These are phyloP conservation scores for Candida yuanshanica DNA, from an alignment of 805 yeast species.

Conservation along the genomic window DNA sequence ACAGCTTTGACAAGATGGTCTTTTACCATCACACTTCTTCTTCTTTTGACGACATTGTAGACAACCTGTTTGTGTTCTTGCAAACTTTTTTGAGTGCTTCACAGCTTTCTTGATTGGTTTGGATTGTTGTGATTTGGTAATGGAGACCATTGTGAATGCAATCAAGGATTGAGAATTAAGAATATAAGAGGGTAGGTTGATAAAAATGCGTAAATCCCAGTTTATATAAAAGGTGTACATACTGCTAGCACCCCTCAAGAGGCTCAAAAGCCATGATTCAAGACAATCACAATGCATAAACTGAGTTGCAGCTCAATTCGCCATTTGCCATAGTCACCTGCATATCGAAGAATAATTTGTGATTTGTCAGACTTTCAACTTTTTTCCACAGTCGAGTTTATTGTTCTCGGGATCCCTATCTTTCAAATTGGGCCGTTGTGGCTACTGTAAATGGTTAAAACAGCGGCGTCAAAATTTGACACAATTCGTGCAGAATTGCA, in stretches of 20 bases:
- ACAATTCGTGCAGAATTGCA: constrained; percentile 1
- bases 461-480: constrained; percentile 3
- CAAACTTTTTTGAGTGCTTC: constrained; percentile 23
- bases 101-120: constrained; percentile 8
- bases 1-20: constrained; percentile 23
- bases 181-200: no score
- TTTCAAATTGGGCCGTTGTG: constrained; percentile 1
- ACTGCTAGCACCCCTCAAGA: no score
- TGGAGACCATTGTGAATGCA: neutral
- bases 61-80: constrained; percentile 25
- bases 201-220: neutral
- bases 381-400: neutral
- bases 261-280: neutral
- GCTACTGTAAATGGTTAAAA: constrained; percentile 1
- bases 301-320: no score
- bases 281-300: no score
- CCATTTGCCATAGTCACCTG: neutral
- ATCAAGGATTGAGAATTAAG: no score
- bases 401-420: neutral
- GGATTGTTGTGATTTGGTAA: neutral
- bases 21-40: constrained; percentile 26
- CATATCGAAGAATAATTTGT: neutral
- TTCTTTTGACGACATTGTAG: constrained; percentile 25
- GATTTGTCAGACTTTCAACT: neutral
- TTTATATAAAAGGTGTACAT: neutral